Evolutionary conservation across 208 protist species (phyloP).

Genomic region (Strigomonas culicis): DNA sequence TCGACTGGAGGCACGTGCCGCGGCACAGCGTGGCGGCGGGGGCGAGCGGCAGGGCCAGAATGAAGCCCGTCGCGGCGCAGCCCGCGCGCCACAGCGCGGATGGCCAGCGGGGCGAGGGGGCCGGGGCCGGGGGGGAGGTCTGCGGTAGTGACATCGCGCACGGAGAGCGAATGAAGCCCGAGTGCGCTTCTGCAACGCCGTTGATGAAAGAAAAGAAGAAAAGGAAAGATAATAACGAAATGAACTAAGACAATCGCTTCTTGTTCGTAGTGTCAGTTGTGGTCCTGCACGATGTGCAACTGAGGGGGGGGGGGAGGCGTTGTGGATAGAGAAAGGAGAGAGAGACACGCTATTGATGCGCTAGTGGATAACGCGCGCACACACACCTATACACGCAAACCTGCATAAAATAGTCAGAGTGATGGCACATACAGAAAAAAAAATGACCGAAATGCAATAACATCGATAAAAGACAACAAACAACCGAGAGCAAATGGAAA

Average conservation of each 20-base stretch:
- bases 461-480: background rate
- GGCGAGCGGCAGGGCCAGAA: background rate
- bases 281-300: background rate
- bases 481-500: background rate
- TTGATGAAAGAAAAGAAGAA: background rate
- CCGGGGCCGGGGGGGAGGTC: too few species aligned
- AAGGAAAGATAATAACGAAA: background rate
- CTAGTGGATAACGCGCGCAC: too few species aligned
- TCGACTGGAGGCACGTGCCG: background rate
- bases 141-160: background rate
- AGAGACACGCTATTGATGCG: too few species aligned
- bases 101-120: background rate
- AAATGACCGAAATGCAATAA: background rate
- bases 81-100: background rate
- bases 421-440: conserved; percentile 6
- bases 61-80: background rate
- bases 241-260: background rate
- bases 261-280: background rate
- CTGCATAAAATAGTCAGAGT: background rate
- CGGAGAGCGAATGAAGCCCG: too few species aligned
- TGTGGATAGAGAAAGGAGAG: background rate
- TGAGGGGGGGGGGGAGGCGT: background rate
- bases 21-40: background rate
- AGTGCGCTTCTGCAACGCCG: too few species aligned
- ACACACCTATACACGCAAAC: too few species aligned